Evolutionary conservation across 2,329 filamentous ascomycete species (phyloP), one percentile per base, ranked within the genome.

Genomic region (Neurospora sp.): DNA sequence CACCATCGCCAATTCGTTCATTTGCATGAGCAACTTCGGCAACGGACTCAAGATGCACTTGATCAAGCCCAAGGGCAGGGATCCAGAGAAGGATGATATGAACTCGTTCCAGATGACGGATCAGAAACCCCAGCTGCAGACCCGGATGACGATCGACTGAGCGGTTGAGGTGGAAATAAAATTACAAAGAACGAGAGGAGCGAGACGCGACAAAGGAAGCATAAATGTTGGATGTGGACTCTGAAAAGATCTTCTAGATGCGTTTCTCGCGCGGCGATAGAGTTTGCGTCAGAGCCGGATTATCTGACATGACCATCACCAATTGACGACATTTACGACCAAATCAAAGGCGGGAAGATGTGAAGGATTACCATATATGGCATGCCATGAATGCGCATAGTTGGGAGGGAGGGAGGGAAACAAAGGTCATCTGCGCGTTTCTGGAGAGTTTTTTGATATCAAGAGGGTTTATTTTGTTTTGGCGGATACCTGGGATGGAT

Each of bases 11-110:
- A 94, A 97, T 75, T 94, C 93, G 46, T 89, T 91, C 77, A 85
- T 95, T 76, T 98, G 95, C 85, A 94, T 93, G 81, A 83, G 86
- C 80, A 98, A 98, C 82, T 99, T 98, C 82, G 88, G 91, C 80
- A 90, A 90, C 74, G 96, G 96, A 9, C 84, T 99, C 71, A 97
- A 96, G 83, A 90, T 89, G 10, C 94, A 98, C 78, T 87, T 99
- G 71, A 85, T 89, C 75, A 86, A 85, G 77, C 83, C 77, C 7
- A 78, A 79, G 52, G 79, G 78, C 68, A 79, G 80, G 67, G 79
- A 83, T 62, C 82, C 85, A 67, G 86, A 89, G 78, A 87, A 87
- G 80, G 82, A 84, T 38, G 85, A 87, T 70, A 79, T 80, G 39
- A 85, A 86, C 77, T 87, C 86, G 62, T 86, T 88, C 77, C 84